Conservation (phyloP, 1,139 yeast species). For the Lodderomyces margitis region DNA sequence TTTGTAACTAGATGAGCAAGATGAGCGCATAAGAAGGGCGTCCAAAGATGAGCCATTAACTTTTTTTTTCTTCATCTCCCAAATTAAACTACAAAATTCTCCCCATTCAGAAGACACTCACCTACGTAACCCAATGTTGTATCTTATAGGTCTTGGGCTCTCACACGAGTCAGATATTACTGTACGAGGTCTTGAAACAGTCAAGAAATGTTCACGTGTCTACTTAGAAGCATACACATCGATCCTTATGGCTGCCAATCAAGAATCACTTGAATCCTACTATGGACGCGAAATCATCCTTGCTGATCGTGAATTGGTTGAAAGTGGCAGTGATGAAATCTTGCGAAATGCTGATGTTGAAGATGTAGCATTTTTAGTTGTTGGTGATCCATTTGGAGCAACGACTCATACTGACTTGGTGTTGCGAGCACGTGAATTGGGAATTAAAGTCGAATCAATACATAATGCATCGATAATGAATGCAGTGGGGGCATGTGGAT, state of each 20-base stretch:
- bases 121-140: constrained; percentile 58
- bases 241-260: constrained; percentile 88
- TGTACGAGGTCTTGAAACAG: constrained; percentile 87
- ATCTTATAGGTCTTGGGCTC: constrained; percentile 87
- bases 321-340: constrained; percentile 80
- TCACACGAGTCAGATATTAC: constrained; percentile 90
- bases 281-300: constrained; percentile 83
- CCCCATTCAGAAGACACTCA: background rate
- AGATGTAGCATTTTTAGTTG: constrained; percentile 91
- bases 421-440: constrained; percentile 81
- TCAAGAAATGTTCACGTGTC: constrained; percentile 79
- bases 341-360: constrained; percentile 72
- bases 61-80: background rate
- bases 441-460: constrained; percentile 73
- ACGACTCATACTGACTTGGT: constrained; percentile 96
- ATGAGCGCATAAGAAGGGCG: no score
- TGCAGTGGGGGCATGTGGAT: constrained; percentile 97
- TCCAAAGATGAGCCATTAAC: background rate
- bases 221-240: constrained; percentile 95
- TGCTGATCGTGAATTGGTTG: constrained; percentile 95
- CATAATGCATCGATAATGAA: constrained; percentile 98
- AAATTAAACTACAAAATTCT: no score
- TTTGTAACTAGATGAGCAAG: no score
- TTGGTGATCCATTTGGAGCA: constrained; percentile 98
- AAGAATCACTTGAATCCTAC: constrained; percentile 64